These are phyloP conservation scores for Globisporangium barbulae DNA, from an alignment of 352 stramenopile species.

Conservation along the genomic window DNA sequence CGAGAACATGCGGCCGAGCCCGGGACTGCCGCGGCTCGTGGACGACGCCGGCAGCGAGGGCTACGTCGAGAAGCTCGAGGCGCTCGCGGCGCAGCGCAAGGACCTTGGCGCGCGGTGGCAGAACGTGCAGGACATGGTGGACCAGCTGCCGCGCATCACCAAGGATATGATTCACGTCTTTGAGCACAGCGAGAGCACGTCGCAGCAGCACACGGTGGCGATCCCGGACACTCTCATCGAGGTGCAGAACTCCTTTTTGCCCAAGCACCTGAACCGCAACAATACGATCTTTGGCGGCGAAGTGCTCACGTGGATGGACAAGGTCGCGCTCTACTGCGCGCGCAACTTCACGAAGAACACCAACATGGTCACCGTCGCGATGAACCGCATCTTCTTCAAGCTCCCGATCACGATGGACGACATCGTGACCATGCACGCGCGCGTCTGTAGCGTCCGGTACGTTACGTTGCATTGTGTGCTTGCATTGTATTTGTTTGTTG, in stretches of 20 bases:
- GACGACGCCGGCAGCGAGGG: slow-evolving; percentile 33
- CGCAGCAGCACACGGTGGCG: slow-evolving; percentile 41
- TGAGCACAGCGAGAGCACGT: slow-evolving; percentile 30
- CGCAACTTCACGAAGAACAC: slow-evolving; percentile 28
- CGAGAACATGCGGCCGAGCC: slow-evolving; percentile 53
- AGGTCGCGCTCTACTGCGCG: slow-evolving; percentile 25
- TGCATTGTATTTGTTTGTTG: not conserved
- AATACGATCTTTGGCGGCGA: slow-evolving; percentile 76
- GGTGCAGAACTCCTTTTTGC: slow-evolving; percentile 69
- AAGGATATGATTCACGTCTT: slow-evolving; percentile 55
- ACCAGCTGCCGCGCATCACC: slow-evolving; percentile 55
- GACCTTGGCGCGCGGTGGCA: slow-evolving; percentile 59
- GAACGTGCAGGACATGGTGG: slow-evolving; percentile 59
- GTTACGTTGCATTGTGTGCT: not conserved
- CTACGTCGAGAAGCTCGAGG: slow-evolving; percentile 49
- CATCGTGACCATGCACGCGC: slow-evolving; percentile 29
- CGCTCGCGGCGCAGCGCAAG: slow-evolving; percentile 58
- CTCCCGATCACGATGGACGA: slow-evolving; percentile 25
- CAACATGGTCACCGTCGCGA: slow-evolving; percentile 24
- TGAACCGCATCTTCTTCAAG: slow-evolving; percentile 34
- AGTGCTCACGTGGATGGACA: slow-evolving; percentile 30
- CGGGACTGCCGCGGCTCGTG: slow-evolving; percentile 43
- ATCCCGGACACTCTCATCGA: slow-evolving; percentile 68
- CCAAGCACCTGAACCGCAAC: slow-evolving; percentile 74
- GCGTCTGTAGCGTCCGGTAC: slow-evolving; percentile 24